Evolutionary conservation across 148 eudicot genomes (phyloP), one percentile per base, ranked within the genome.

Genomic region (Amaranthus hypochondriacus): DNA sequence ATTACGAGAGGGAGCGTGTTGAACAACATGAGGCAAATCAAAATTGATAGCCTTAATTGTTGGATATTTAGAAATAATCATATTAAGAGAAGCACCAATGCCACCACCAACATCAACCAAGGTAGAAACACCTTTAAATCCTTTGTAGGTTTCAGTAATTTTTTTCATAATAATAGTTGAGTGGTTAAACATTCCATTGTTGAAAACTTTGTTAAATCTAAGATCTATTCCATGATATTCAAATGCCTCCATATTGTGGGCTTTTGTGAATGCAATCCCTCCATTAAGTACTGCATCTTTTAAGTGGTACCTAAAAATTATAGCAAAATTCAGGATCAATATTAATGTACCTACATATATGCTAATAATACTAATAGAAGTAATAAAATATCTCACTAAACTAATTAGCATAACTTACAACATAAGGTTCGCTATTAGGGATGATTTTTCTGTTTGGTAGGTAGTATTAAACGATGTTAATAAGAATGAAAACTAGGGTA

Each of bases 101-200:
- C 76, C 81, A 5, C 84, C 84, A 43, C 81, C 81, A 12, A 81
- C 84, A 65, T 81, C 84, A 47, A 81, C 81, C 56, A 81, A 51
- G 14, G 68, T 54, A 9, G 75, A 73, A 9, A 74, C 4, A 7
- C 75, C 78, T 3, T 77, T 72, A 46, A 81, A 74, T 61, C 76
- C 81, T 8, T 63, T 15, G 11, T 77, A 77, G 4, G 43, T 69
- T 0, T 74, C 68, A 0, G 77, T 69, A 5, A 81, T 44, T 66
- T 70, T 75, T 10, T 74, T 73, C 69, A 70, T 65, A 1, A 49
- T 49, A 14, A 77, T 59, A 9, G 69, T 66, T 2, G 82, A 74
- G 59, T 66, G 76, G 58, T 61, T 51, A 2, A 73, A 51, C 81
- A 82, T 82, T 72, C 71, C 82, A 52, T 51, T 57, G 50, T 71